Base-by-base conservation (phyloP, 1,139 yeast genomes). In the Saccharomyces pastorianus region DNA sequence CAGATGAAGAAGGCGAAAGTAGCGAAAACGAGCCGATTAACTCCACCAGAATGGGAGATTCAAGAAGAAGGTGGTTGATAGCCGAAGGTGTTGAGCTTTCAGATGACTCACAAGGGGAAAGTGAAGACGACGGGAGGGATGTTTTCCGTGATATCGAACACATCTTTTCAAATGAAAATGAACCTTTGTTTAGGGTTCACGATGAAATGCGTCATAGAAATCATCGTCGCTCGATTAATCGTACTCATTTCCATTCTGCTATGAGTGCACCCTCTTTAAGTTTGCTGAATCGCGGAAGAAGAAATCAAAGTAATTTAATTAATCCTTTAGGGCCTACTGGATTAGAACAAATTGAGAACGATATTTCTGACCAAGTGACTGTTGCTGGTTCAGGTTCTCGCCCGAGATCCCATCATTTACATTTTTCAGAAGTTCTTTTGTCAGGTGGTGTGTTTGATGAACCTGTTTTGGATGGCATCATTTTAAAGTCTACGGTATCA, bases 401-500 rank as follows among this genome's bases (percentile, higher is more conserved):
- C 42, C 64, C 62, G 5, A 60, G 69, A 51, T 51, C 60, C 11
- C 64, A 60, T 11, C 60, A 63, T 27, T 56, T 64, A 6, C 64
- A 62, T 48, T 65, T 67, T 49, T 61, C 69, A 2, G 68, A 66
- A 47, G 63, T 65, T 2, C 52, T 68, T 25, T 59, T 68, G 34
- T 63, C 67, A 6, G 68, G 68, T 2, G 69, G 66, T 13, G 56
- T 63, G 4, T 61, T 65, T 32, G 71, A 66, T 52, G 70, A 67
- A 20, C 59, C 65, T 29, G 56, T 67, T 7, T 53, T 66, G n/a
- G 67, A 64, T 50, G 70, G 71, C 3, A 63, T 67, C 14, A 57
- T 67, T 11, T 72, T 86, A 48, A 79, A 80, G 58, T 78, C 88
- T 0, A 83, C 91, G 0, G 64, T 72, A 11, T 85, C 85, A 54